These are phyloP conservation scores for Pharnaceum exiguum DNA, from an alignment of 148 eudicot genomes.

Conservation along the genomic window DNA sequence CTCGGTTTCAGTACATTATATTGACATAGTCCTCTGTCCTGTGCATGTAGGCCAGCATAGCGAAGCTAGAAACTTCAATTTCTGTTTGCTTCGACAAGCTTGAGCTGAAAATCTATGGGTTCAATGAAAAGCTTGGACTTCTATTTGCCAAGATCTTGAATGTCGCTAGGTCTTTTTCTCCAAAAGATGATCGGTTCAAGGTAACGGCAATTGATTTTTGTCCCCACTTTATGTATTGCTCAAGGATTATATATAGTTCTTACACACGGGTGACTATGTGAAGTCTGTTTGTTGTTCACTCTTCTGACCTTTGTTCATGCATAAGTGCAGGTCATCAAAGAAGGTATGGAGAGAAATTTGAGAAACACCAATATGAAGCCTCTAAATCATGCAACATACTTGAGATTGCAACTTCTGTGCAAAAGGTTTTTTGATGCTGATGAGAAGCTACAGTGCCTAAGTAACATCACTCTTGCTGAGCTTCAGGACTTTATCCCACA, in stretches of 20 bases:
- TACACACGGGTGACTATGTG: no score
- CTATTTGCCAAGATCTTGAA: constrained; percentile 72
- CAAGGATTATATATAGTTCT: no score
- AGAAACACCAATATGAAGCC: constrained; percentile 96
- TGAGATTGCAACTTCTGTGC: constrained; percentile 81
- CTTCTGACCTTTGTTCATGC: constrained; percentile 8
- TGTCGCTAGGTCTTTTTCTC: constrained; percentile 58
- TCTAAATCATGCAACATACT: constrained; percentile 74
- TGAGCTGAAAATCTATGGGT: constrained; percentile 89
- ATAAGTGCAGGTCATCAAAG: constrained; percentile 73
- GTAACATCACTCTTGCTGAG: constrained; percentile 56
- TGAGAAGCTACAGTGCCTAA: constrained; percentile 67
- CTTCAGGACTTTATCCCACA: constrained; percentile 67
- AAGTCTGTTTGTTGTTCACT: no score
- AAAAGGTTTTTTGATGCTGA: constrained; percentile 85
- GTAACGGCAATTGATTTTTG: constrained; percentile 29
- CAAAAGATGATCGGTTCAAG: constrained; percentile 81
- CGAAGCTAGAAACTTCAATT: constrained; percentile 90
- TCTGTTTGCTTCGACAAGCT: constrained; percentile 75
- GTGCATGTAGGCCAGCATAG: constrained; percentile 76
- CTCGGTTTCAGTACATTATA: no score
- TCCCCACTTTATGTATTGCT: not conserved
- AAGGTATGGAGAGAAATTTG: constrained; percentile 74
- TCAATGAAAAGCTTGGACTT: constrained; percentile 85
- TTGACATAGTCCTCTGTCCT: constrained; percentile 3